Conservation (phyloP, 805 yeast genomes). For the Barnettozyma siamensis region DNA sequence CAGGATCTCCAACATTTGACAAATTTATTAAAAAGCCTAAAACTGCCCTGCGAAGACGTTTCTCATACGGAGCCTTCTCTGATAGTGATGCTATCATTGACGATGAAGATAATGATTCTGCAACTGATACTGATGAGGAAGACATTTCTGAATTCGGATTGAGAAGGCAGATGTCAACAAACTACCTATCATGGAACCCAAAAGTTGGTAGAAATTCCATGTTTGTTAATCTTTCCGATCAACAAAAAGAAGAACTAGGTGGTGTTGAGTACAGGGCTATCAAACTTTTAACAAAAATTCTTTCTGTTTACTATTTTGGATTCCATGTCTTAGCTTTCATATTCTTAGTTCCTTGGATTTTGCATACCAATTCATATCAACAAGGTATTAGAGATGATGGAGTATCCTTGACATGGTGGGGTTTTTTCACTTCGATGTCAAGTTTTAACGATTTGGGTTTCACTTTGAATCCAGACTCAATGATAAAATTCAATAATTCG, state of each 20-base stretch:
- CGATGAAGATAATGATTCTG: constrained; percentile 1
- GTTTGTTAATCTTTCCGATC: constrained; percentile 73
- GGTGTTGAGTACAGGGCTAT: constrained; percentile 95
- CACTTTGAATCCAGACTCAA: constrained; percentile 76
- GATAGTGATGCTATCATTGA: constrained; percentile 10
- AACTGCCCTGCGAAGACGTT: constrained; percentile 24
- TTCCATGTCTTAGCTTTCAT: constrained; percentile 55
- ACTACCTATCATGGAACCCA: constrained; percentile 85
- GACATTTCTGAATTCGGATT: constrained; percentile 31
- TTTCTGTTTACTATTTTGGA: constrained; percentile 67
- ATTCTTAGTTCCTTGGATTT: constrained; percentile 59
- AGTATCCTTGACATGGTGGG: constrained; percentile 87
- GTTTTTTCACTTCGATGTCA: constrained; percentile 73
- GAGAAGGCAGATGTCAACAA: constrained; percentile 41
- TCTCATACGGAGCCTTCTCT: constrained; percentile 22
- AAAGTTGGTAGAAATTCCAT: constrained; percentile 91
- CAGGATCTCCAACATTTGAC: constrained; percentile 46
- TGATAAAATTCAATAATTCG: constrained; percentile 59
- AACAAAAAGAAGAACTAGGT: constrained; percentile 90
- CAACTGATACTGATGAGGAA: constrained; percentile 19
- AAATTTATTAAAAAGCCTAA: constrained; percentile 31
- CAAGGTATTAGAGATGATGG: constrained; percentile 47
- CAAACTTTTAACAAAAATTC: constrained; percentile 62
- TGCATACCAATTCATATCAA: constrained; percentile 36
- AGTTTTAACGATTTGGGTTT: constrained; percentile 82